Percentiles rank a stretch among this genome's conserved stretches.
Evolutionary conservation across 2,329 filamentous ascomycete genomes (phyloP).

Genomic region (Colletotrichum godetiae): DNA sequence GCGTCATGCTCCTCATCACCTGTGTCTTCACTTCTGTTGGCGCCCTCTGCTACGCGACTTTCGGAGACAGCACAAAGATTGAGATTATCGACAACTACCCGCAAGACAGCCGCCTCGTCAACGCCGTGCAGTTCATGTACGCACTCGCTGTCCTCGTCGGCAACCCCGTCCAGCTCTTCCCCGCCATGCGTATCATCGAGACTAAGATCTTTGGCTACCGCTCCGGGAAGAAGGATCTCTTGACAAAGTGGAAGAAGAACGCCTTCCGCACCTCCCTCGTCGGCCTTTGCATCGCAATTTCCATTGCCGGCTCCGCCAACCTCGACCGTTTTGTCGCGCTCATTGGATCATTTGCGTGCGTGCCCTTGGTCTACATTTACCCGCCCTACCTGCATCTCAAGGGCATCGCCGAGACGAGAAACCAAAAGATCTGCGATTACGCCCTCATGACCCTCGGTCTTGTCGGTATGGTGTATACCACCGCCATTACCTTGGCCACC

Average conservation of each 20-base stretch:
- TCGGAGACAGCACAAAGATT: constrained; percentile 75
- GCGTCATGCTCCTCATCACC: constrained; percentile 80
- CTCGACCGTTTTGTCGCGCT: constrained; percentile 94
- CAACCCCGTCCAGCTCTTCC: constrained; percentile 80
- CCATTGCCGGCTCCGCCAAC: constrained; percentile 74
- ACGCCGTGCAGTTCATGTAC: constrained; percentile 80
- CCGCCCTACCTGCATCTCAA: constrained; percentile 78
- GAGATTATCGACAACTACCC: constrained; percentile 83
- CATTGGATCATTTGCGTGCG: constrained; percentile 97
- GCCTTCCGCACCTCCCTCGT: constrained; percentile 69
- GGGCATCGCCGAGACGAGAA: constrained; percentile 68
- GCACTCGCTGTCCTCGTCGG: constrained; percentile 79
- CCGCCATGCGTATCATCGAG: constrained; percentile 78
- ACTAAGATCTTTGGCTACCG: constrained; percentile 73
- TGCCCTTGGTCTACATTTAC: constrained; percentile 92
- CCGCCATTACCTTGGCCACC: constrained; percentile 66
- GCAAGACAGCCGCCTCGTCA: constrained; percentile 77
- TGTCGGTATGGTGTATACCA: constrained; percentile 79
- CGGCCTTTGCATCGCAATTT: constrained; percentile 68
- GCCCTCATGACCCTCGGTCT: constrained; percentile 71
- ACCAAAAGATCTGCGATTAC: constrained; percentile 69
- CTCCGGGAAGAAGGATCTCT: constrained; percentile 72
- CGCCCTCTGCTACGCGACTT: constrained; percentile 79
- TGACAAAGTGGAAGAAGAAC: constrained; percentile 84
- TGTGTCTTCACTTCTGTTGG: constrained; percentile 79